phyloP scores from a whole-genome alignment of 23 red algal genomes.

The Gracilaria gracilis region DNA sequence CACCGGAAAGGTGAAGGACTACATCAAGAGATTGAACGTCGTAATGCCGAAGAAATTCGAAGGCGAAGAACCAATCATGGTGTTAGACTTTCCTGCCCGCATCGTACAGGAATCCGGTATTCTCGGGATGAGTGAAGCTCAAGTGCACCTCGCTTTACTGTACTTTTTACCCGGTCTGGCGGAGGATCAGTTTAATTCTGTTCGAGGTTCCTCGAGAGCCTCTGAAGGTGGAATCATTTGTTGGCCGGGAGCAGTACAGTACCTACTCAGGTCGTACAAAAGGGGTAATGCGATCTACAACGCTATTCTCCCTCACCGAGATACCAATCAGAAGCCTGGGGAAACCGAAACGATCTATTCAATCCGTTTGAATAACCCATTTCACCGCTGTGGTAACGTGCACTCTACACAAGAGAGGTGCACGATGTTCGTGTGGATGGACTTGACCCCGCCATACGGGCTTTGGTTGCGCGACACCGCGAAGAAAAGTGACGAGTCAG shows the following conservation, averaged over 20 bases:
- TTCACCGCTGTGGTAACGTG: slow-evolving; percentile 45
- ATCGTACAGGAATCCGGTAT: slow-evolving; percentile 11
- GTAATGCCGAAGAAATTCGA: background rate
- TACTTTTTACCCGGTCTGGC: background rate
- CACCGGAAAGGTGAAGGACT: slow-evolving; percentile 2
- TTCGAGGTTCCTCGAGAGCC: slow-evolving; percentile 3
- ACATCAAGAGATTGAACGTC: background rate
- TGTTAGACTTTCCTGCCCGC: slow-evolving; percentile 7
- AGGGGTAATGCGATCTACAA: background rate
- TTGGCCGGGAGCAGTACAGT: slow-evolving; percentile 50
- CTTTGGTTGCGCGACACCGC: background rate
- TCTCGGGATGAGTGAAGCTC: slow-evolving; percentile 8
- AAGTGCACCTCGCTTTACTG: slow-evolving; percentile 4
- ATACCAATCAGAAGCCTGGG: background rate
- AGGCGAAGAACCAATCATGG: background rate
- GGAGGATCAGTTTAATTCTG: slow-evolving; percentile 20
- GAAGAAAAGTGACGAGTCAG: background rate
- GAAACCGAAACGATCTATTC: slow-evolving; percentile 44
- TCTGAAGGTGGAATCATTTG: slow-evolving; percentile 39
- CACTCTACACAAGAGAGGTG: background rate
- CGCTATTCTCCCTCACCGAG: background rate
- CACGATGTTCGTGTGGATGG: slow-evolving; percentile 48
- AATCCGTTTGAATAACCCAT: slow-evolving; percentile 22
- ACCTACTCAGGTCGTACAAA: slow-evolving; percentile 41
- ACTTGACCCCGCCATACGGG: background rate